phyloP scores from a whole-genome alignment of 1,284 basidiomycete species.

The Cryptococcus floricola region DNA sequence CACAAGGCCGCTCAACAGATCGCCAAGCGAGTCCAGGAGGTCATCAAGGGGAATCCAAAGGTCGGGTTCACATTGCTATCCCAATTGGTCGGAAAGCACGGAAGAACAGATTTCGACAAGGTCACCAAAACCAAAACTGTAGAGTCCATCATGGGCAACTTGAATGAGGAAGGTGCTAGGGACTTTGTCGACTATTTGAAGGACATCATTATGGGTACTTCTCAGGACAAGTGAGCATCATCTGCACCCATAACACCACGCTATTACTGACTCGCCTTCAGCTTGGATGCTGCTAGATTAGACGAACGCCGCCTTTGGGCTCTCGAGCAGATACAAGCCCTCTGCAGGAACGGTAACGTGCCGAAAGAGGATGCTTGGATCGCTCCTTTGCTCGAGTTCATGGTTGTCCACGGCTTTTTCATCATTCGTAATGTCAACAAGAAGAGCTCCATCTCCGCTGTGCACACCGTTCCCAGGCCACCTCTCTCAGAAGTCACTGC shows the following conservation, averaged over 20 bases:
- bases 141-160: conserved; percentile 72
- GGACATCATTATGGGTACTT: conserved; percentile 57
- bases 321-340: conserved; percentile 74
- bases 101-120: conserved; percentile 83
- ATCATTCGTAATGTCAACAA: conserved; percentile 65
- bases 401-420: conserved; percentile 79
- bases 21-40: conserved; percentile 68
- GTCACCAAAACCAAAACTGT: conserved; percentile 91
- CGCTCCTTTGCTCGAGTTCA: conserved; percentile 70
- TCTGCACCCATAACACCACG: not conserved
- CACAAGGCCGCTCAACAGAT: conserved; percentile 82
- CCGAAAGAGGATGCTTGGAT: conserved; percentile 79
- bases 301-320: conserved; percentile 65
- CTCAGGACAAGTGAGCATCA: conserved; percentile 41
- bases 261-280: conserved; percentile 2
- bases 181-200: conserved; percentile 73
- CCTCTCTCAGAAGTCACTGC: conserved; percentile 68
- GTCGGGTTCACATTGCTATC: conserved; percentile 80
- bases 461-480: conserved; percentile 62
- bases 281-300: conserved; percentile 33
- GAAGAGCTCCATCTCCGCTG: conserved; percentile 58
- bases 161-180: conserved; percentile 71
- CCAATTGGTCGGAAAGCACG: conserved; percentile 80
- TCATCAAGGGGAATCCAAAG: conserved; percentile 71
- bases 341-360: conserved; percentile 74